A percentile compares a stretch with the other conserved stretches of the same genome.
Conservation (phyloP, 2,329 filamentous ascomycete genomes). For the Leptographium radiaticola region DNA sequence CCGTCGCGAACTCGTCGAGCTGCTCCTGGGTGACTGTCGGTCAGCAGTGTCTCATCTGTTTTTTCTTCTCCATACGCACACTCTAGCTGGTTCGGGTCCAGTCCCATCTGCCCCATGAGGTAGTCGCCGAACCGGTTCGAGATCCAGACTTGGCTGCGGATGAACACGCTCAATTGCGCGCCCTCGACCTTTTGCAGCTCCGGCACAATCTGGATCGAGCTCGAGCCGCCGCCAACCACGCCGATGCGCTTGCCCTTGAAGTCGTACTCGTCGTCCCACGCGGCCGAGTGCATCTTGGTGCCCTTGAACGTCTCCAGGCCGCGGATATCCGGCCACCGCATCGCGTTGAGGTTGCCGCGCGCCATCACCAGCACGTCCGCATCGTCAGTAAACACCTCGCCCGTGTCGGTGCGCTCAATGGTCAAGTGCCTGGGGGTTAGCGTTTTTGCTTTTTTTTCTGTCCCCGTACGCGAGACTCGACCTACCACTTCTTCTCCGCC, state of each 20-base stretch:
- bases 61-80: slow-evolving; percentile 4
- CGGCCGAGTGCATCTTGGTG: neutral
- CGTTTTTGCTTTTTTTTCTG: too few species aligned
- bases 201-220: slow-evolving; percentile 19
- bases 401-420: neutral
- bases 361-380: neutral
- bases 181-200: slow-evolving; percentile 11
- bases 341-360: neutral
- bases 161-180: slow-evolving; percentile 7
- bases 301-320: neutral
- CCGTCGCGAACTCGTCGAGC: neutral
- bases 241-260: slow-evolving; percentile 16
- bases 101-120: slow-evolving; percentile 24
- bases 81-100: slow-evolving; percentile 26
- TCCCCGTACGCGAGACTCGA: too few species aligned
- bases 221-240: slow-evolving; percentile 19
- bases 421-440: neutral
- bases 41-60: neutral
- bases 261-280: slow-evolving; percentile 9
- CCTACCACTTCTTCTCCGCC: slow-evolving; percentile 14
- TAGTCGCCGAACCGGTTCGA: slow-evolving; percentile 25
- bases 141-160: slow-evolving; percentile 4
- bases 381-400: neutral
- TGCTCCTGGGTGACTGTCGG: neutral
- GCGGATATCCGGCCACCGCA: neutral